phyloP scores from a whole-genome alignment of 139 green algal genomes.

The Yamagishiella unicocca region DNA sequence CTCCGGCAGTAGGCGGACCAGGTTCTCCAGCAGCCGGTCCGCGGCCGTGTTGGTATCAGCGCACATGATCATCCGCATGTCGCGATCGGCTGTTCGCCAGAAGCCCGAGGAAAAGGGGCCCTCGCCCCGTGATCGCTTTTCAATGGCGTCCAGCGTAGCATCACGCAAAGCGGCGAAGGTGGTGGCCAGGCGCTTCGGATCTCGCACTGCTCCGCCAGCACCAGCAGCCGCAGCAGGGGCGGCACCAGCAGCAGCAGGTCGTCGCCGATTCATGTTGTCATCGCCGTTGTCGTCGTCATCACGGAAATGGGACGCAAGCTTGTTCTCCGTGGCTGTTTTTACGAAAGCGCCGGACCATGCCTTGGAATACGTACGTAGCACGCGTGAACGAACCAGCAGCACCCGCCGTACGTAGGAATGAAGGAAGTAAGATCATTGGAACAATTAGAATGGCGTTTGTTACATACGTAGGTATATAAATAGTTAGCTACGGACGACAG shows the following conservation, averaged over 20 bases:
- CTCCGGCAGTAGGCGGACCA: background rate
- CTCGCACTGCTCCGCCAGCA: no score
- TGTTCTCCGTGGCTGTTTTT: background rate
- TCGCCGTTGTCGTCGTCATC: background rate
- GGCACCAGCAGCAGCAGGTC: no score
- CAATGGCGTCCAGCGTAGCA: background rate
- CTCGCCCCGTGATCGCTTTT: background rate
- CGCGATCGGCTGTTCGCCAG: background rate
- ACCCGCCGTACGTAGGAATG: background rate
- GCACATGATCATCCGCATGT: slow-evolving; percentile 17
- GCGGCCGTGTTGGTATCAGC: slow-evolving; percentile 3
- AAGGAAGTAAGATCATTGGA: background rate
- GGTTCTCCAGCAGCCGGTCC: background rate
- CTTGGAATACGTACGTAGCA: background rate
- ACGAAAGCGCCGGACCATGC: background rate
- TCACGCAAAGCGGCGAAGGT: background rate
- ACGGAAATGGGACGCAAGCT: background rate
- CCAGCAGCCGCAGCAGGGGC: no score
- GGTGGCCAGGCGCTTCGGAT: background rate
- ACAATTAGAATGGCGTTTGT: background rate
- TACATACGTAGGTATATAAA: background rate
- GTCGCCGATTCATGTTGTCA: background rate
- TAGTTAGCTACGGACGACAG: background rate
- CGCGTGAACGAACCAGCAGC: background rate
- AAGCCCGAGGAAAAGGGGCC: background rate